Evolutionary conservation across 805 yeast genomes (phyloP).

Genomic region (Nakazawaea wyomingensis): DNA sequence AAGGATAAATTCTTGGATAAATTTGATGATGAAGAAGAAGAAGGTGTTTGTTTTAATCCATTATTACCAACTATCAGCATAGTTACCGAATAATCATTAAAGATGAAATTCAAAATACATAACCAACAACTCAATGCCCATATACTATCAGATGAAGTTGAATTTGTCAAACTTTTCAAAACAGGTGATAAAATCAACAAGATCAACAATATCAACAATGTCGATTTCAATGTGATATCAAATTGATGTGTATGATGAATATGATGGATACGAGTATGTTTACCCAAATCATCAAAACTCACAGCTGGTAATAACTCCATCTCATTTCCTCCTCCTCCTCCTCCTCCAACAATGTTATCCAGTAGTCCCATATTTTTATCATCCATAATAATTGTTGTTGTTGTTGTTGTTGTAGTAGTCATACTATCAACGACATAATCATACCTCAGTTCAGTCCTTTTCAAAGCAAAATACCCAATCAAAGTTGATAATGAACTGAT

Average conservation of each 20-base stretch:
- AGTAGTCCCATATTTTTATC: no score
- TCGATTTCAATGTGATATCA: conserved; percentile 49
- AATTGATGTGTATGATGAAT: no score
- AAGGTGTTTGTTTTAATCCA: neutral
- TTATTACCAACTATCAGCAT: neutral
- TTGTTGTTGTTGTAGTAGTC: no score
- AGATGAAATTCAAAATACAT: conserved; percentile 58
- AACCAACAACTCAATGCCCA: conserved; percentile 90
- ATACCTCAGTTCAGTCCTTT: no score
- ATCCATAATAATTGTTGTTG: no score
- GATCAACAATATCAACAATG: conserved; percentile 61
- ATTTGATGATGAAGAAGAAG: conserved; percentile 34
- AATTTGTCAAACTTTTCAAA: conserved; percentile 76
- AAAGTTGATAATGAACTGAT: conserved; percentile 29
- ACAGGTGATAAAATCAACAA: conserved; percentile 84
- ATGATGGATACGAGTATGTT: no score
- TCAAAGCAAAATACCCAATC: conserved; percentile 29
- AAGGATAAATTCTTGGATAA: conserved; percentile 78
- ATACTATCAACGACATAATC: no score
- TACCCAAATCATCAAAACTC: no score
- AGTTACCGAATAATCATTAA: conserved; percentile 62
- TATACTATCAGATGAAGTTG: conserved; percentile 89
- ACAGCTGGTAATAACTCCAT: no score
- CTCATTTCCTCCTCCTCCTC: no score
- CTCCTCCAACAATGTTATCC: no score